Evolutionary conservation across 2,329 filamentous ascomycete genomes (phyloP).

Genomic region (Exophiala xenobiotica): DNA sequence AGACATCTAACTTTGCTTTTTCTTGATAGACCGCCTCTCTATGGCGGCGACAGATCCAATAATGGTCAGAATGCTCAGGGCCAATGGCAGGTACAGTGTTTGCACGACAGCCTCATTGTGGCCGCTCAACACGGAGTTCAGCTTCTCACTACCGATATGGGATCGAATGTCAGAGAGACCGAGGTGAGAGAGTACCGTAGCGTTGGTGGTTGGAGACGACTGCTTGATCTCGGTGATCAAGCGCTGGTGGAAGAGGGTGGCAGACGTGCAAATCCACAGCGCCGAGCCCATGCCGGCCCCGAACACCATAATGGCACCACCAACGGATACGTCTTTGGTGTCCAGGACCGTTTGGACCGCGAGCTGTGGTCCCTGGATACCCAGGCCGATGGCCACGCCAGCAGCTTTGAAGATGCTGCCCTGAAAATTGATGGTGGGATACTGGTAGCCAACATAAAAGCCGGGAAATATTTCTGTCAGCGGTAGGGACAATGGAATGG

Average conservation of each 20-base stretch:
- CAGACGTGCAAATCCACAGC: slow-evolving; percentile 17
- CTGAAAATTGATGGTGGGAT: slow-evolving; percentile 18
- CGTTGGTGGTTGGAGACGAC: slow-evolving; percentile 9
- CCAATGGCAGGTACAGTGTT: slow-evolving; percentile 23
- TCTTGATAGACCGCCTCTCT: slow-evolving; percentile 21
- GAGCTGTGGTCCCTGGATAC: slow-evolving; percentile 25
- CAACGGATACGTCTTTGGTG: slow-evolving; percentile 29
- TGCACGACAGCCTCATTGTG: slow-evolving; percentile 19
- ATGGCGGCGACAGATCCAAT: slow-evolving; percentile 11
- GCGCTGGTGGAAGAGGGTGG: slow-evolving; percentile 20
- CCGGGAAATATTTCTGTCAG: no score
- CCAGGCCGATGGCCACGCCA: slow-evolving; percentile 33
- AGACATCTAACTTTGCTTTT: slow-evolving; percentile 7
- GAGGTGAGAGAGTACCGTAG: slow-evolving; percentile 9
- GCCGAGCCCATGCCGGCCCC: slow-evolving; percentile 18
- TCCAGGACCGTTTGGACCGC: slow-evolving; percentile 30
- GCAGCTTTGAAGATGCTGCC: slow-evolving; percentile 11
- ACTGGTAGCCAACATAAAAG: slow-evolving; percentile 35
- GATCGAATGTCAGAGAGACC: slow-evolving; percentile 20
- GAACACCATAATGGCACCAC: slow-evolving; percentile 36
- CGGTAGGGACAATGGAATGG: neutral
- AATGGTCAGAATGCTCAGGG: slow-evolving; percentile 15
- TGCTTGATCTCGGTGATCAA: slow-evolving; percentile 12
- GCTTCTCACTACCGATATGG: slow-evolving; percentile 9
- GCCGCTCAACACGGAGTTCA: slow-evolving; percentile 16